These are phyloP conservation scores for Sophora flavescens DNA, from an alignment of 306 rosid species.

Conservation along the genomic window DNA sequence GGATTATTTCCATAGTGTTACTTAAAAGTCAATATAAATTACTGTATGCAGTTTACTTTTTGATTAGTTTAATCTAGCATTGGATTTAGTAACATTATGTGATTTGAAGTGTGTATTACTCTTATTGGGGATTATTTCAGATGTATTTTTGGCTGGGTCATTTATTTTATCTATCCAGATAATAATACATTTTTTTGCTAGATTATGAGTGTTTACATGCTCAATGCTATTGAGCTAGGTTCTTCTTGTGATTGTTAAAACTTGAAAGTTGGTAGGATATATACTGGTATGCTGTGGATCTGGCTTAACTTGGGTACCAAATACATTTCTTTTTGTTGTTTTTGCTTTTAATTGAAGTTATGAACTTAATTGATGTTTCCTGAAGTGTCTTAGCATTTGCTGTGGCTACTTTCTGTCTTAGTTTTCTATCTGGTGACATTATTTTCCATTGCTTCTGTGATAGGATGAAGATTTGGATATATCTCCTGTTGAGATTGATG, in stretches of 20 bases:
- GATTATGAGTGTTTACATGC: constrained; percentile 6
- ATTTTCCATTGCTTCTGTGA: constrained; percentile 26
- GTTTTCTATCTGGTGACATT: neutral
- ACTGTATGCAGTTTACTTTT: neutral
- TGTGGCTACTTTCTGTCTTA: neutral
- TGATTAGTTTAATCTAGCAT: neutral
- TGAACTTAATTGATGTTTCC: constrained; percentile 19
- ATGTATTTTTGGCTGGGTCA: neutral
- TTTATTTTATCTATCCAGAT: neutral
- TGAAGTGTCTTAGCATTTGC: neutral
- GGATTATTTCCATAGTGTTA: neutral
- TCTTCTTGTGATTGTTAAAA: constrained; percentile 20
- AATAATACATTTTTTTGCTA: neutral
- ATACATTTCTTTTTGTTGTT: neutral
- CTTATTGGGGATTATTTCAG: neutral
- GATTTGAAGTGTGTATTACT: neutral
- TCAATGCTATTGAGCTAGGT: constrained; percentile 1
- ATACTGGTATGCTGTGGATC: neutral
- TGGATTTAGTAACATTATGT: neutral
- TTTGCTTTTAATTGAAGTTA: constrained; percentile 11
- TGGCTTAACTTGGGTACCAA: constrained; percentile 14
- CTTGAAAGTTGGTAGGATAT: neutral
- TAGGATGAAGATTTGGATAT: constrained; percentile 94
- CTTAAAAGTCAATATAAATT: constrained; percentile 7
- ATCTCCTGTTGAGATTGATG: constrained; percentile 92